Base-by-base conservation (phyloP, 495 filamentous ascomycete genomes). In the Neurospora intermedia region DNA sequence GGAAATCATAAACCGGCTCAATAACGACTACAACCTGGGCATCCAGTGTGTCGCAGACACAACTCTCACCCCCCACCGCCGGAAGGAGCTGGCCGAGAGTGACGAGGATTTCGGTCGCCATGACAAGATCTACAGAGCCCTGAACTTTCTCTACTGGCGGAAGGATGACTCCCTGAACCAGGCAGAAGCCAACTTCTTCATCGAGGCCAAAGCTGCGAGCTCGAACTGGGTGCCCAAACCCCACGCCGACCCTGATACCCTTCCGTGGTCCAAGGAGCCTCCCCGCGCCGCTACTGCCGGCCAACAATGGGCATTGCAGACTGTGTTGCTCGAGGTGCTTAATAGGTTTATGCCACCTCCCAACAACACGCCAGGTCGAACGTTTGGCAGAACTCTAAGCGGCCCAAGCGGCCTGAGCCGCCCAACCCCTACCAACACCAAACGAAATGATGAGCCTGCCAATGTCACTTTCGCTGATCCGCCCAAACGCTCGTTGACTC, bases 11-110 rank as follows among this genome's bases (percentile, higher is more conserved):
- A 43, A 69, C 4, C 8, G 41, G 0, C 62, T 81, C 5, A 80
- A 81, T 45, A n/a, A 20, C 42, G 72, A 79, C 20, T 81, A 79
- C 11, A 48, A 42, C 10, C 71, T 81, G 6, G 76, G 66, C 8
- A 59, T 80, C 35, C 13, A 72, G 46, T 66, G 54, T 27, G 16
- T 76, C 10, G 73, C 78, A 40, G 75, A 79, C 45, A 69, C 48
- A 20, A 73, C 23, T 69, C 72, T 78, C 10, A 76, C 75, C 7
- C 76, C 75, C 0, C n/a, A 46, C 5, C 48, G 43, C 2, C 74
- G 78, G 18, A 71, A 72, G 46, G 9, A 77, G n/a, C 69, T 75
- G 6, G 54, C 72, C 10, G n/a, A 31, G 1, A 3, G 74, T 10
- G 31, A 79, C 62, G 46, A 76, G 27, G 70, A 72, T 5, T 77